These are phyloP conservation scores for Colletotrichum graminicola DNA, from an alignment of 2,329 filamentous ascomycete genomes.

Conservation along the genomic window DNA sequence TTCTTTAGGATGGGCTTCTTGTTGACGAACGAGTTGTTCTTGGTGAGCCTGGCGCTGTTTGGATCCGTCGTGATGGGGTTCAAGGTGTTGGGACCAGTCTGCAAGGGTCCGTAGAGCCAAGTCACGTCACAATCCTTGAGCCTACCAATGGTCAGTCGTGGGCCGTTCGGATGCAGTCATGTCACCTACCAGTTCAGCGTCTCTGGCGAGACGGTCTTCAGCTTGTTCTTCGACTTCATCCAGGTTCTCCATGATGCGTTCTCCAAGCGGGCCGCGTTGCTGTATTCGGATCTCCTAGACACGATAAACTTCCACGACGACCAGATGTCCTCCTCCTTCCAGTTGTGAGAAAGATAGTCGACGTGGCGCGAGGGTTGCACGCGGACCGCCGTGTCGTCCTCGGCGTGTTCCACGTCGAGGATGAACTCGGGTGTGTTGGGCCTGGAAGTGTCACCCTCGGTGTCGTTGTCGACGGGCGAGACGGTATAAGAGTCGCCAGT, in stretches of 20 bases:
- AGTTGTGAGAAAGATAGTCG: conserved; percentile 94
- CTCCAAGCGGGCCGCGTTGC: conserved; percentile 85
- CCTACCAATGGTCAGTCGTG: conserved; percentile 64
- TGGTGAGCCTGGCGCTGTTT: conserved; percentile 60
- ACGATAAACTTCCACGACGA: conserved; percentile 96
- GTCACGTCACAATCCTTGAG: conserved; percentile 97
- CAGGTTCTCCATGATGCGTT: conserved; percentile 98
- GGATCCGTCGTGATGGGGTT: conserved; percentile 58
- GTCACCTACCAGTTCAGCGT: conserved; percentile 87
- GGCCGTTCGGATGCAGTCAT: neutral
- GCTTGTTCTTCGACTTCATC: conserved; percentile 90
- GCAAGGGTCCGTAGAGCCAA: conserved; percentile 95
- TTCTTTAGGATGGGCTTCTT: conserved; percentile 98
- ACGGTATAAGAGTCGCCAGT: conserved; percentile 63
- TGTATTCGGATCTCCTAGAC: conserved; percentile 81
- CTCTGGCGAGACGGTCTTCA: conserved; percentile 91
- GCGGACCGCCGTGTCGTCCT: conserved; percentile 83
- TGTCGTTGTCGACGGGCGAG: conserved; percentile 68
- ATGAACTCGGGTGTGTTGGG: conserved; percentile 67
- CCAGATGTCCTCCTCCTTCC: conserved; percentile 97
- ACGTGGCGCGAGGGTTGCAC: conserved; percentile 86
- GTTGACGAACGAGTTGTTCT: conserved; percentile 72
- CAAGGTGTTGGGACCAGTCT: conserved; percentile 73
- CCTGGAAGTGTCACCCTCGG: conserved; percentile 63
- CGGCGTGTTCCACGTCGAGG: conserved; percentile 67